phyloP scores from a whole-genome alignment of 2,329 filamentous ascomycete genomes.

The Fusarium sp. region DNA sequence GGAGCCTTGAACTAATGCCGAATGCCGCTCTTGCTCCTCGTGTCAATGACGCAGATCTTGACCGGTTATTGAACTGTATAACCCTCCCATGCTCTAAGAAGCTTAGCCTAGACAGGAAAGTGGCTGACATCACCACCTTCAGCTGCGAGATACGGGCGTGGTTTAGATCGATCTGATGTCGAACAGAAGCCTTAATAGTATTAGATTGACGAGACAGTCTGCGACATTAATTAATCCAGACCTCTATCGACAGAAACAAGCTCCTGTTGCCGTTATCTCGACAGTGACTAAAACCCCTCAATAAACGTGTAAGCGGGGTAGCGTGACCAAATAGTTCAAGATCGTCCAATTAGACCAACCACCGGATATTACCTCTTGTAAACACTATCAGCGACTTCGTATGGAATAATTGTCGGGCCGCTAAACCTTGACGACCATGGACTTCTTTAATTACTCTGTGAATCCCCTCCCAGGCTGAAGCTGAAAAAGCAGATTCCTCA shows the following conservation, averaged over 20 bases:
- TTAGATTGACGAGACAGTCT: neutral
- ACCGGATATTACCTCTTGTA: slow-evolving; percentile 14
- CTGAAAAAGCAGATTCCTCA: neutral
- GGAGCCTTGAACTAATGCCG: neutral
- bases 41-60: slow-evolving; percentile 13
- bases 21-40: neutral
- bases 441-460: slow-evolving; percentile 8
- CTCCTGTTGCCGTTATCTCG: neutral
- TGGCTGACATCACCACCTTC: slow-evolving; percentile 8
- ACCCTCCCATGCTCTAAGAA: slow-evolving; percentile 4
- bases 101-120: slow-evolving; percentile 3
- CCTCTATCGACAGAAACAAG: neutral
- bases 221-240: neutral
- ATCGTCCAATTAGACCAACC: slow-evolving; percentile 16
- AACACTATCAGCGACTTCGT: neutral
- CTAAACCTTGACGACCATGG: neutral
- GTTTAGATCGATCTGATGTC: neutral
- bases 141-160: neutral
- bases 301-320: slow-evolving; percentile 15
- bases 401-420: slow-evolving; percentile 31
- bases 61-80: slow-evolving; percentile 1
- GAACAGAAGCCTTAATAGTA: neutral
- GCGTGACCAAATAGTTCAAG: slow-evolving; percentile 14
- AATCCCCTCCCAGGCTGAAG: neutral
- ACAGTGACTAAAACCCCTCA: slow-evolving; percentile 3